Evolutionary conservation across 805 yeast species (phyloP), one percentile per base, ranked within the genome.

Genomic region (Pichia heedii): DNA sequence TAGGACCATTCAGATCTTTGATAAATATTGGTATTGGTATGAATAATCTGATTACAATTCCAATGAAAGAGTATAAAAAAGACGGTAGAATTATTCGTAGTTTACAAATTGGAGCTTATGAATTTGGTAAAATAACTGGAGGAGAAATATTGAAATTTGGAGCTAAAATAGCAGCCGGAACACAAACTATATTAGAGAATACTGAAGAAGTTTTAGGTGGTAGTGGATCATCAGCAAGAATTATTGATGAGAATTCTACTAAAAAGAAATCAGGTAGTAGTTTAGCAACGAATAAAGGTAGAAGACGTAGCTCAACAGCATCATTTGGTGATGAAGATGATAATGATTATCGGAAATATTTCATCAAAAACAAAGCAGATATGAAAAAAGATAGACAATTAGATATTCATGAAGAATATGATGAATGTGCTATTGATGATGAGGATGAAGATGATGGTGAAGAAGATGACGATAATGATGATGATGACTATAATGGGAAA

Each of bases 181-280:
- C 96, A 0, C 97, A 88, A 54, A 77, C 80, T 0, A 61, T 85
- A 3, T 61, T 89, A 36, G 96, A 88, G 52, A 77, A 74, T 42
- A 80, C 94, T 0, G 97, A 88, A 56, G 83, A 80, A 50, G 71
- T 76, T 8, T 63, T 86, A 33, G 94, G 93, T 8, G 95, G 95
- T 0, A 70, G 70, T 49, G 93, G 90, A 0, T 62, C 80, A 0
- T 59, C 73, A 4, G 75, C 55, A 1, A 50, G 63, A 36, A 32
- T 57, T n/a, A 49, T 54, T 13, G 46, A 45, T n/a, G 36, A 21
- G 3, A 11, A n/a, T 6, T 13, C 2, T 4, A 15, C n/a, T 15
- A 12, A 16, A 15, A 29, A 29, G 15, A 29, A 10, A 10, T 32
- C 34, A 16, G 11, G 20, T 32, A n/a, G 20, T 32, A 16, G 20